Evolutionary conservation across 768 basidiomycete genomes (phyloP).

Genomic region (Lentinula guzmanii): DNA sequence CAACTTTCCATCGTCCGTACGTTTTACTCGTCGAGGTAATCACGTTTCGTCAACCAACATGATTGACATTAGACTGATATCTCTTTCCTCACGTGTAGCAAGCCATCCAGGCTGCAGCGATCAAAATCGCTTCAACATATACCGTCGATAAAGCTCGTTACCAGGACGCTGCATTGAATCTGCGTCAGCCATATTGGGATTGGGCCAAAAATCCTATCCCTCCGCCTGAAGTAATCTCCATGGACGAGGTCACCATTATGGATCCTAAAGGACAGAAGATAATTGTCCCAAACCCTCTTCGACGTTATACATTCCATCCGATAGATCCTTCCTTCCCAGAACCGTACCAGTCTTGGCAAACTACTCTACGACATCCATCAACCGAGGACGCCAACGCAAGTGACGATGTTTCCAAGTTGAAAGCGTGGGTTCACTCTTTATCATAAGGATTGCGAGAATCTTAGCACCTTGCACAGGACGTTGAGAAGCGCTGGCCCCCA

Average conservation of each 20-base stretch:
- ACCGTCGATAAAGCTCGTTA: constrained; percentile 22
- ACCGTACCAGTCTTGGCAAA: constrained; percentile 24
- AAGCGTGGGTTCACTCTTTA: constrained; percentile 14
- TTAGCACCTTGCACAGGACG: constrained; percentile 9
- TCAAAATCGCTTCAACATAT: constrained; percentile 36
- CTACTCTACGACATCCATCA: constrained; percentile 29
- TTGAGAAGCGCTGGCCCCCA: constrained; percentile 18
- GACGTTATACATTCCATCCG: constrained; percentile 28
- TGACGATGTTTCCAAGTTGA: constrained; percentile 25
- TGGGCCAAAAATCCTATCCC: constrained; percentile 36
- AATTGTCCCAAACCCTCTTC: constrained; percentile 23
- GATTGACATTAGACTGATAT: neutral
- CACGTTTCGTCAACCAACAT: neutral
- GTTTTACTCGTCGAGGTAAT: constrained; percentile 42
- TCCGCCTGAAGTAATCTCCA: constrained; percentile 31
- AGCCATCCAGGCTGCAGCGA: constrained; percentile 35
- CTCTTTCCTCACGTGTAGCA: constrained; percentile 28
- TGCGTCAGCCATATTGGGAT: constrained; percentile 46
- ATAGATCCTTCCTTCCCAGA: constrained; percentile 23
- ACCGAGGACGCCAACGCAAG: constrained; percentile 16
- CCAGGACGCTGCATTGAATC: constrained; percentile 24
- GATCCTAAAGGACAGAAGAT: constrained; percentile 21
- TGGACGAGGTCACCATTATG: constrained; percentile 25
- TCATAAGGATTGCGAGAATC: neutral
- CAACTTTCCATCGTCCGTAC: constrained; percentile 53